A percentile compares a stretch with the other conserved stretches of the same genome.
These are phyloP conservation scores for Phytophthora aleatoria DNA, from an alignment of 352 stramenopile genomes.

Conservation along the genomic window DNA sequence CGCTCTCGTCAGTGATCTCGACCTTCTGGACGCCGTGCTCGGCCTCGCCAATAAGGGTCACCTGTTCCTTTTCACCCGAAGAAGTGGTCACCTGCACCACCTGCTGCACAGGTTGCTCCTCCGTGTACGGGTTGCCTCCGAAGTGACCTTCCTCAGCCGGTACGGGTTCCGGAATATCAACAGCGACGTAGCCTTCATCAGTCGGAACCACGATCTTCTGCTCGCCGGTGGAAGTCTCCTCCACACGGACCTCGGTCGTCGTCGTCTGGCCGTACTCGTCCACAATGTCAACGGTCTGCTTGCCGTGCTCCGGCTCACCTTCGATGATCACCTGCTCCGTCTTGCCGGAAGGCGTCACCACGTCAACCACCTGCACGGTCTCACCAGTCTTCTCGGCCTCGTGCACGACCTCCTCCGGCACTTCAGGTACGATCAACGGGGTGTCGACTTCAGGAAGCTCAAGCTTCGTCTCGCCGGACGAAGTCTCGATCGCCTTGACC, in stretches of 20 bases:
- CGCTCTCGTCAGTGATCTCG: conserved; percentile 10
- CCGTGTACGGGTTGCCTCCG: background rate
- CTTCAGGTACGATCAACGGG: conserved; percentile 6
- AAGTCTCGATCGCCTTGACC: conserved; percentile 6
- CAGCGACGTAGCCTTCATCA: background rate
- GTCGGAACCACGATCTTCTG: conserved; percentile 10
- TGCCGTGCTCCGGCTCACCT: background rate
- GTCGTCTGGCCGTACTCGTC: background rate
- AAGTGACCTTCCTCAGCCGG: background rate
- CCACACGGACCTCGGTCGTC: background rate
- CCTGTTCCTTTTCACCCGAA: background rate
- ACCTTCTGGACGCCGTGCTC: conserved; percentile 14
- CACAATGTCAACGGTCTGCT: background rate
- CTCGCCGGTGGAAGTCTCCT: conserved; percentile 1
- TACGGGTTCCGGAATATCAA: background rate
- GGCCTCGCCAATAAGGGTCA: conserved; percentile 5
- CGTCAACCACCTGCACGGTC: background rate
- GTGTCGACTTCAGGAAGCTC: conserved; percentile 8
- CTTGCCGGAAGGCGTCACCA: background rate
- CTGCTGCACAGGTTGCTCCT: conserved; percentile 5
- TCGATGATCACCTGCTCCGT: background rate
- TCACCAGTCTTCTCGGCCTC: conserved; percentile 1
- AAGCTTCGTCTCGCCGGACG: conserved; percentile 15
- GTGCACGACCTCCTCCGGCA: background rate
- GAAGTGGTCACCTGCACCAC: background rate